phyloP scores from a whole-genome alignment of 169 alveolate species.

The Ichthyophthirius multifiliis region DNA sequence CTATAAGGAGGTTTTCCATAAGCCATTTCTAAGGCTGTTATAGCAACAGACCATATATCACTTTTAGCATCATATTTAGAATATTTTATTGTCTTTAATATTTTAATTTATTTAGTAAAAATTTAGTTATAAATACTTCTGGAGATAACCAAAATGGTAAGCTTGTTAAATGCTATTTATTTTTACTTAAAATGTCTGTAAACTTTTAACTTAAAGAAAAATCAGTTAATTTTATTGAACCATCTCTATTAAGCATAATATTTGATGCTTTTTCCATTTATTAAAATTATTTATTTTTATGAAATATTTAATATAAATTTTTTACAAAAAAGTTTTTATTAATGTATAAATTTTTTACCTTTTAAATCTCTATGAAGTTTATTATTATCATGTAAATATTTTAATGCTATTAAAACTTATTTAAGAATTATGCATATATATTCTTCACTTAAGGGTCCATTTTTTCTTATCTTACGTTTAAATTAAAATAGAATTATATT shows the following conservation, averaged over 20 bases:
- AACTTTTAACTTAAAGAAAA: neutral
- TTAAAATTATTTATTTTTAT: neutral
- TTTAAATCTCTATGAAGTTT: neutral
- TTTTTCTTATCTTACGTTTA: neutral
- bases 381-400: neutral
- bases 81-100: conserved; percentile 45
- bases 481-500: conserved; percentile 23
- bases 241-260: conserved; percentile 2
- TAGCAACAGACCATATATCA: conserved; percentile 86
- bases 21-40: conserved; percentile 85
- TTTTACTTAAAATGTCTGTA: neutral
- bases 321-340: neutral
- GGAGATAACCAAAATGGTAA: conserved; percentile 86
- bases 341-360: neutral
- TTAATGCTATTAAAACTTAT: neutral
- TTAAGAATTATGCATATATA: neutral
- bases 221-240: neutral
- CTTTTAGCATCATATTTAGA: conserved; percentile 69
- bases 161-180: conserved; percentile 46
- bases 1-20: conserved; percentile 84
- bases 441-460: neutral
- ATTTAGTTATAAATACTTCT: conserved; percentile 48
- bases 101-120: neutral
- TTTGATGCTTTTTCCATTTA: neutral
- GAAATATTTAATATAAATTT: neutral